These are phyloP conservation scores for Aspergillus thermomutatus DNA, from an alignment of 2,329 filamentous ascomycete genomes.

Conservation along the genomic window DNA sequence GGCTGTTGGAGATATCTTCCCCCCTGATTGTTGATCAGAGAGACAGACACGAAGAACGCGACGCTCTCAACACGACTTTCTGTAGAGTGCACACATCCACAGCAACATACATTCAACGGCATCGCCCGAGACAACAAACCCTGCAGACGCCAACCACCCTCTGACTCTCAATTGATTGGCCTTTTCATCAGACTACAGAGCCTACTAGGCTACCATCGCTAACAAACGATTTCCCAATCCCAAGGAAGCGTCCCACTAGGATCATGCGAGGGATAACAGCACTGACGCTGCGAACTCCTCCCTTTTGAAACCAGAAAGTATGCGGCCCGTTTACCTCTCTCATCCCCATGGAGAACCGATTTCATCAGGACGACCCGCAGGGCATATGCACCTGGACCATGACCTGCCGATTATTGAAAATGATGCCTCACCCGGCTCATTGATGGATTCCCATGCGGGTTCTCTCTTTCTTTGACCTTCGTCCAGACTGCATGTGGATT, in stretches of 20 bases:
- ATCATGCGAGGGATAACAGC: slow-evolving; percentile 18
- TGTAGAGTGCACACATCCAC: not conserved
- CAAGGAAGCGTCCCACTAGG: slow-evolving; percentile 3
- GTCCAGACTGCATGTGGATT: slow-evolving; percentile 1
- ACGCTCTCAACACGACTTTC: not conserved
- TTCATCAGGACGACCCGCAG: slow-evolving; percentile 15
- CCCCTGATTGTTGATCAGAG: not conserved
- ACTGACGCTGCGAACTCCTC: slow-evolving; percentile 6
- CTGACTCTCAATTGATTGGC: not conserved
- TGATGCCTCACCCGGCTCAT: slow-evolving; percentile 20
- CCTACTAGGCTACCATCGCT: not conserved
- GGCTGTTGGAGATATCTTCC: not conserved
- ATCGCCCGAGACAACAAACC: not conserved
- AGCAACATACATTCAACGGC: not conserved
- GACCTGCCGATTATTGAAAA: slow-evolving; percentile 21
- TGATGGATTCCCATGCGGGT: not conserved
- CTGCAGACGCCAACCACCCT: not conserved
- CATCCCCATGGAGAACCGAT: slow-evolving; percentile 8
- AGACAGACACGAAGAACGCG: not conserved
- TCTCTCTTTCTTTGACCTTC: slow-evolving; percentile 6
- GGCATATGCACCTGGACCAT: slow-evolving; percentile 11
- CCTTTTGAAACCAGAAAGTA: slow-evolving; percentile 21
- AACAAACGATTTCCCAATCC: not conserved
- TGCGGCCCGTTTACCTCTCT: slow-evolving; percentile 18
- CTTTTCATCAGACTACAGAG: not conserved